These are phyloP conservation scores for Debaryomyces prosopidis DNA, from an alignment of 805 yeast genomes.

Conservation along the genomic window DNA sequence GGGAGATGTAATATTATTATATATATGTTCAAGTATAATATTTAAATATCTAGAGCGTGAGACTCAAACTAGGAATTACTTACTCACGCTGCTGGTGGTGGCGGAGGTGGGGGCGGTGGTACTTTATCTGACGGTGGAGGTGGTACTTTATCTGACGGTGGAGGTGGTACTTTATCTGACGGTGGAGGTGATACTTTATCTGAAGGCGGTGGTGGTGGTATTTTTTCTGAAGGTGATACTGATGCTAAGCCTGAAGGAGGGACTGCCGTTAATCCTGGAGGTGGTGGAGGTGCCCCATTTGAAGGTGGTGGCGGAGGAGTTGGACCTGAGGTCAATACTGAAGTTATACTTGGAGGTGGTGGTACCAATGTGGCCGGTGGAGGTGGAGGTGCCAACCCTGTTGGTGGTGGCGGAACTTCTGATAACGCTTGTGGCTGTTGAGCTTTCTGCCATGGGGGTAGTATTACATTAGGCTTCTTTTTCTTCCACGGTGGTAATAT, in stretches of 20 bases:
- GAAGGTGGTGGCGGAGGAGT: conserved; percentile 23
- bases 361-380: conserved; percentile 3
- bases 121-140: conserved; percentile 21
- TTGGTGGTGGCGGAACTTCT: conserved; percentile 6
- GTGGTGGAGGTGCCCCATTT: background rate
- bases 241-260: conserved; percentile 5
- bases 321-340: conserved; percentile 8
- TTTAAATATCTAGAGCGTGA: background rate
- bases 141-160: conserved; percentile 7
- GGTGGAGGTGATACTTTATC: conserved; percentile 12
- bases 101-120: conserved; percentile 22
- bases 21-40: background rate
- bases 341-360: conserved; percentile 14
- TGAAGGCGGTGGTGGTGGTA: conserved; percentile 19
- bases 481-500: conserved; percentile 29
- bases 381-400: background rate
- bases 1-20: too few relatives aligned
- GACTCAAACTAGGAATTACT: conserved; percentile 3
- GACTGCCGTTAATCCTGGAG: conserved; percentile 18
- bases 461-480: conserved; percentile 16
- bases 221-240: conserved; percentile 11
- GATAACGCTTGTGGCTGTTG: conserved; percentile 5
- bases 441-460: conserved; percentile 25
- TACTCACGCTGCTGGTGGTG: conserved; percentile 24
- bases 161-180: conserved; percentile 8